Evolutionary conservation across 2,329 filamentous ascomycete species (phyloP), one percentile per base, ranked within the genome.

Genomic region (Diaporthe vexans): DNA sequence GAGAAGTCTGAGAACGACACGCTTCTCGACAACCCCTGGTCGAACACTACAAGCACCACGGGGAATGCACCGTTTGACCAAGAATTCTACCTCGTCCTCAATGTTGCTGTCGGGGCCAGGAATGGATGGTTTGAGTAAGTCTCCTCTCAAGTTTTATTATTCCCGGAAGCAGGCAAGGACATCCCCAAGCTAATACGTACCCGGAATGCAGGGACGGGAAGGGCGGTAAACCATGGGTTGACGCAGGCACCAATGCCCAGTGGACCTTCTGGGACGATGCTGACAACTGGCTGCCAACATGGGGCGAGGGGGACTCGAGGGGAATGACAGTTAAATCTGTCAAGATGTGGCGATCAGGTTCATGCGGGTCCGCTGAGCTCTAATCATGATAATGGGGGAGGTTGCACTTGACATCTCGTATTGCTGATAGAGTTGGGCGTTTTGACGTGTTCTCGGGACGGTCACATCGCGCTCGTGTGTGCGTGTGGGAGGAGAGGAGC

Each of bases 1-100:
- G 77, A 79, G 35, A 81, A 80, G 71, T 81, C 82, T 11, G 82
- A 83, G 59, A 88, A 88, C 75, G 78, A 81, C 67, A 85, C 85
- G 0, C 78, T 84, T 0, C 77, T 85, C 17, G 79, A 80, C 5
- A 83, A 88, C 76, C 87, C 87, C 1, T 89, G 87, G 87, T 79
- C 78, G 3, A 75, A 79, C 9, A 83, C 82, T 19, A 82, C 79
- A 3, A 80, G 81, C n/a, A 80, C 81, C 9, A 81, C 79, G 9
- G 79, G 79, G 52, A 87, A 85, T 74, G 85, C 87, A 4, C 88
- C 88, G 0, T 89, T 89, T 78, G 87, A 89, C 78, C 84, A 88
- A 77, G 77, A 81, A 0, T 89, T 89, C 76, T 88, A 86, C 76
- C 81, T 89, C 21, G 85, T 89, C 48, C 78, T 89, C 35, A 88